These are phyloP conservation scores for Hymenoscyphus fraxineus DNA, from an alignment of 2,329 filamentous ascomycete genomes.

Conservation along the genomic window DNA sequence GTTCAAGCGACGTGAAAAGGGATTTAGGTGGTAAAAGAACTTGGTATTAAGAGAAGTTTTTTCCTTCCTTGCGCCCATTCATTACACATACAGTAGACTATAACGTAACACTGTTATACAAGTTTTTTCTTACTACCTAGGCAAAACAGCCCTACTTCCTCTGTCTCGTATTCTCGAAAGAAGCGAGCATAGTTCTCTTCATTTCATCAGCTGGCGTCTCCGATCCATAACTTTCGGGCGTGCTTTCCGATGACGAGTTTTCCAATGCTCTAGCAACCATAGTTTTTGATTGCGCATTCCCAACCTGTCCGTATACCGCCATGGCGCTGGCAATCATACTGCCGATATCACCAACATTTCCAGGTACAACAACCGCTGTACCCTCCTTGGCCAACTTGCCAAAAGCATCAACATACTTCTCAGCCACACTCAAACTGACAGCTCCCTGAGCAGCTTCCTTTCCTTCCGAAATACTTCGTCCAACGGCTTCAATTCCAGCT, in stretches of 20 bases:
- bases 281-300: constrained; percentile 68
- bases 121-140: constrained; percentile 6
- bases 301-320: constrained; percentile 92
- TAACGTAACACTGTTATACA: constrained; percentile 19
- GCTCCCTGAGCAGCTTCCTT: constrained; percentile 74
- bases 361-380: constrained; percentile 90
- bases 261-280: constrained; percentile 53
- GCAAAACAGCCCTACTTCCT: constrained; percentile 25
- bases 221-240: constrained; percentile 20
- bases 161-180: constrained; percentile 41
- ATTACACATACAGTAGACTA: constrained; percentile 15
- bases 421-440: constrained; percentile 82
- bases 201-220: constrained; percentile 40
- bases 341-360: constrained; percentile 93
- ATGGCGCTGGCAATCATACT: constrained; percentile 96
- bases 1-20: neutral
- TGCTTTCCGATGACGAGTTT: constrained; percentile 35
- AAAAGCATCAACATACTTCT: constrained; percentile 98
- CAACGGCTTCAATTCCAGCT: constrained; percentile 81
- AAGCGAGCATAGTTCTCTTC: constrained; percentile 45
- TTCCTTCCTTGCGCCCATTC: constrained; percentile 11
- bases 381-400: constrained; percentile 89
- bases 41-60: constrained; percentile 12
- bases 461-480: constrained; percentile 68
- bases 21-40: neutral